Base-by-base conservation (phyloP, 345 rosid species). In the Cardamine resedifolia region DNA sequence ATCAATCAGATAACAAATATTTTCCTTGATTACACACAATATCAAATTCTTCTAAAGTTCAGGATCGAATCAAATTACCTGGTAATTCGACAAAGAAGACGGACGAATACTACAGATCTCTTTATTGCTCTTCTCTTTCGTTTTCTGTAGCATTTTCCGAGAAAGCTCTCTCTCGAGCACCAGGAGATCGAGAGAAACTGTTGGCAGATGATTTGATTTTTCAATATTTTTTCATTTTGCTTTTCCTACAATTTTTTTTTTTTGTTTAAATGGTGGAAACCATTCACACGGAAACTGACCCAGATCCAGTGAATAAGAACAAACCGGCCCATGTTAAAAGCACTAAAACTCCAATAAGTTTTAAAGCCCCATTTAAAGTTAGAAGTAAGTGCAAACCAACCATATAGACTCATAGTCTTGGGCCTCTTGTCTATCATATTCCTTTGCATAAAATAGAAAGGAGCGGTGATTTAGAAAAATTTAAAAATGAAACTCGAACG, bases 11-110 rank as follows among this genome's bases (percentile, higher is more conserved):
- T 15, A 39, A 43, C n/a, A 23, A 16, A 16, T 2, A 10, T 5
- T 8, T 65, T 24, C 16, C 39, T 26, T 26, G 51, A 49, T 75
- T 24, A n/a, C n/a, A n/a, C n/a, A 44, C 70, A 45, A 10, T 16
- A 45, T 41, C 34, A 20, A 49, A 49, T 33, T 66, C 51, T 66
- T 66, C 38, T 58, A 63, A 38, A 45, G 63, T 24, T 57, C 0
- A 65, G 36, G 53, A 69, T 76, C 12, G 47, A 76, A 53, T 38
- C 66, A 38, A 70, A n/a, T 63, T 72, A 78, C 84, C 80, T 72
- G 73, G 41, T 58, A 4, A 66, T 60, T 58, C 47, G 55, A 68
- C 15, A 51, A 38, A 38, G 55, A 57, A n/a, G 61, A 58, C 11
- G 24, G 23, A 38, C 7, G 31, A 39, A 20, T 27, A 36, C 38